These are phyloP conservation scores for Viola pubescens DNA, from an alignment of 441 rosid species.

Conservation along the genomic window DNA sequence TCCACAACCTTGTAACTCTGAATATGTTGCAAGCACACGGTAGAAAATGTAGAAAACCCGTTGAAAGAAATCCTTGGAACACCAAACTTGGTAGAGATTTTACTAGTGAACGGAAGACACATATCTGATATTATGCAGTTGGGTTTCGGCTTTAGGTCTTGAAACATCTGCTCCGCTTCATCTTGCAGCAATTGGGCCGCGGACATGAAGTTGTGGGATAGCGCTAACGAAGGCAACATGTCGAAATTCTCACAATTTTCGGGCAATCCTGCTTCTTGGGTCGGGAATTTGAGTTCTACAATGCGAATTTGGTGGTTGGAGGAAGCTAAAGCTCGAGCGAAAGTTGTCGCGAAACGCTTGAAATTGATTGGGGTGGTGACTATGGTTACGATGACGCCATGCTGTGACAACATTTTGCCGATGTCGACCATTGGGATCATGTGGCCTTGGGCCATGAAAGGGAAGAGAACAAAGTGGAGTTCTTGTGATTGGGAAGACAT, in stretches of 20 bases:
- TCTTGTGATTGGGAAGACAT: conserved; percentile 12
- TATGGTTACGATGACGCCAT: conserved; percentile 18
- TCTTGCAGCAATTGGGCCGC: conserved; percentile 18
- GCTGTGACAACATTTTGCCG: conserved; percentile 26
- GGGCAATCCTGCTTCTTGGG: conserved; percentile 28
- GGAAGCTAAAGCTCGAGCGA: conserved; percentile 15
- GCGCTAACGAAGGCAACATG: conserved; percentile 12
- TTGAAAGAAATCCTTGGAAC: conserved; percentile 32
- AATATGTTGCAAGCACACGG: conserved; percentile 6
- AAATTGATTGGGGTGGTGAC: conserved; percentile 33
- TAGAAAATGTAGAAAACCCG: conserved; percentile 22
- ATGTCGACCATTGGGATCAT: conserved; percentile 37
- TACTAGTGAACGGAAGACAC: conserved; percentile 17
- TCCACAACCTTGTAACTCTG: conserved; percentile 5
- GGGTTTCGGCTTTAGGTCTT: conserved; percentile 22
- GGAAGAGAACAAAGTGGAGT: conserved; percentile 33
- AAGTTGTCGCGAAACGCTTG: conserved; percentile 6
- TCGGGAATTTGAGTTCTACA: conserved; percentile 20
- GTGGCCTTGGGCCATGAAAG: conserved; percentile 35
- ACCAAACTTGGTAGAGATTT: conserved; percentile 20
- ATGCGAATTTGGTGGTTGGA: conserved; percentile 24
- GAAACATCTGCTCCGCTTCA: conserved; percentile 17
- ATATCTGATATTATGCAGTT: conserved; percentile 30
- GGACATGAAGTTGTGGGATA: conserved; percentile 8
- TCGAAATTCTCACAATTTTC: conserved; percentile 37